Base-by-base conservation (phyloP, 768 basidiomycete genomes). In the Hebeloma cylindrosporum region DNA sequence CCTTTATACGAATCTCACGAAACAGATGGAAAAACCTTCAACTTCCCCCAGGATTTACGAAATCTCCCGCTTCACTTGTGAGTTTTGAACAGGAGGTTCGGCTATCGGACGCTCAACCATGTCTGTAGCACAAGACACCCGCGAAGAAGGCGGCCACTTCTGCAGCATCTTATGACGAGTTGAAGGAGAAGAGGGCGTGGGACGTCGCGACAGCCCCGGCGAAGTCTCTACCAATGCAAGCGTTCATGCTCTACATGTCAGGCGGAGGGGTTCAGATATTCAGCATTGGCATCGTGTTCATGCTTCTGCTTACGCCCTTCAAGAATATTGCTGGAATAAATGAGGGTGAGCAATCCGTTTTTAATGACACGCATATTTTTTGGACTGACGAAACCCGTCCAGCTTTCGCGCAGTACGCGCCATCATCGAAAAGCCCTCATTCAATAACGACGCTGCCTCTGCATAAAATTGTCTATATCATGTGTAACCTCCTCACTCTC, bases 241-340 rank as follows among this genome's bases (percentile, higher is more conserved):
- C 86, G 4, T 88, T 97, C 70, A 97, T 97, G 94, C 75, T 97
- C 25, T 97, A 97, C 78, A 95, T 97, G 88, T 94, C 93, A 16
- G 94, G 94, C 26, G 85, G 91, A 9, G 91, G 92, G 38, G 87
- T 97, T 10, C 94, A 97, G 66, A 86, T 97, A 31, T 96, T 97
- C 65, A 94, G 92, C 67, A 91, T 97, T 73, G 93, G 94, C 25
- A 94, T 93, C 63, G 87, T 97, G 16, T 85, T 92, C 60, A 93
- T 94, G 90, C 76, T 97, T 9, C 77, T 97, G 46, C 71, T 90
- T 46, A 77, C 80, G 7, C 94, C 94, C 0, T 83, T 95, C 68
- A 90, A 86, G 65, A 93, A 91, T 43, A 62, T 93, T 9, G 77
- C 80, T 40, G 78, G 76, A 6, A 88, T 96, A 40, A 86, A 93